Percentiles rank a stretch among this genome's conserved stretches.
Conservation (phyloP, 208 protist species). For the Leishmania braziliensis region DNA sequence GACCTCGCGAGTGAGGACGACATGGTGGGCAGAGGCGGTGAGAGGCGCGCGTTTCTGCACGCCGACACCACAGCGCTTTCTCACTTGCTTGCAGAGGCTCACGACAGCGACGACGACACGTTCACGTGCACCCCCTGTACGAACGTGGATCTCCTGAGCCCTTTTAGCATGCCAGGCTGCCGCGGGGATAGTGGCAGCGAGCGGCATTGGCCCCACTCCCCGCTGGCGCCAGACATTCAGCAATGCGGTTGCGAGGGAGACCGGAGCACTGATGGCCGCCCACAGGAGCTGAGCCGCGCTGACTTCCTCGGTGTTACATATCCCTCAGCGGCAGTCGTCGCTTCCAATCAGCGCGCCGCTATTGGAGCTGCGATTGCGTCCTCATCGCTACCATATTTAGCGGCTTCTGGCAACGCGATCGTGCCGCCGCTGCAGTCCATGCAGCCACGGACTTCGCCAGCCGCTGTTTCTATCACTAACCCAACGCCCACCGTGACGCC, state of each 20-base stretch:
- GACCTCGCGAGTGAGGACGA: slow-evolving; percentile 22
- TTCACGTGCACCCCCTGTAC: not conserved
- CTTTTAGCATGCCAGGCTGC: not conserved
- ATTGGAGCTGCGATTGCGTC: not conserved
- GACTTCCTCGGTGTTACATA: not conserved
- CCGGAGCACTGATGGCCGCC: not conserved
- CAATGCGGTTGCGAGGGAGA: not conserved
- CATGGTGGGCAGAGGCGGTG: not conserved
- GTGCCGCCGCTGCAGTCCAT: not conserved
- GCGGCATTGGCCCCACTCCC: not conserved
- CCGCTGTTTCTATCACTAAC: not conserved
- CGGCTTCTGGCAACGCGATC: not conserved
- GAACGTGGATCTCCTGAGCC: not conserved
- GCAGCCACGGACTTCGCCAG: not conserved
- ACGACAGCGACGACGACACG: slow-evolving; percentile 1
- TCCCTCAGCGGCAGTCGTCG: not conserved
- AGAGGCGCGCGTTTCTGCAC: not conserved
- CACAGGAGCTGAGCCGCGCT: not conserved
- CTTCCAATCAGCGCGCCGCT: not conserved
- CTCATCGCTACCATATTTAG: not conserved
- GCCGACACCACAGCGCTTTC: not conserved
- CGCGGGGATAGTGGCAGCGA: not conserved
- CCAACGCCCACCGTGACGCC: not conserved
- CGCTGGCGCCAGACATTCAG: not conserved
- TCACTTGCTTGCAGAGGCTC: not conserved